Evolutionary conservation across 768 basidiomycete species (phyloP).

Genomic region (Mycena polygramma): DNA sequence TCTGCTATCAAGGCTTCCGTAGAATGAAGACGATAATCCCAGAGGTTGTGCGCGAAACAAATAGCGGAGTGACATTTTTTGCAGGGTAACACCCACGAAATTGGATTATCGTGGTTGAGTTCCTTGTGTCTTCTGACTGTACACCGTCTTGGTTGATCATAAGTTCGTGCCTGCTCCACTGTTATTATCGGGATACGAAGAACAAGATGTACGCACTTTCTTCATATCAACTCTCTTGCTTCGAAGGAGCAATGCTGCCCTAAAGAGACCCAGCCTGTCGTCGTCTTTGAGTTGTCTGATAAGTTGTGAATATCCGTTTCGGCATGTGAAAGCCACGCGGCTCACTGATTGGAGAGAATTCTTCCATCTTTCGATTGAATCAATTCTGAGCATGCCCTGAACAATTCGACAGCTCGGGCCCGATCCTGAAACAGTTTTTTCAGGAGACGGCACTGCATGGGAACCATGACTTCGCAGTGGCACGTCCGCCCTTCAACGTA

Average conservation of each 20-base stretch:
- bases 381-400: slow-evolving; percentile 21
- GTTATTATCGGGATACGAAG: neutral
- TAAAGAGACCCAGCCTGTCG: slow-evolving; percentile 46
- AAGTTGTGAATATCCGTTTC: neutral
- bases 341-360: slow-evolving; percentile 10
- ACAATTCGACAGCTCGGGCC: slow-evolving; percentile 44
- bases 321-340: neutral
- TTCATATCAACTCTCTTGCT: slow-evolving; percentile 36
- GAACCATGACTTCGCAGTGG: slow-evolving; percentile 69
- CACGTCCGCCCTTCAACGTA: slow-evolving; percentile 87
- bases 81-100: slow-evolving; percentile 50
- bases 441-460: slow-evolving; percentile 70
- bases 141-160: slow-evolving; percentile 7
- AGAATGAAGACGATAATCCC: slow-evolving; percentile 51
- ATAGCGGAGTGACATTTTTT: slow-evolving; percentile 53
- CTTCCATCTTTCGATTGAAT: neutral
- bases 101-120: slow-evolving; percentile 38
- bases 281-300: slow-evolving; percentile 37
- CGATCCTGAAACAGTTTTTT: slow-evolving; percentile 58
- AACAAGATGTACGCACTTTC: neutral
- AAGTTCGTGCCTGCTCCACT: neutral
- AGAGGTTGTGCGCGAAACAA: slow-evolving; percentile 57
- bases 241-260: slow-evolving; percentile 54
- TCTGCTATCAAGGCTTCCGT: slow-evolving; percentile 51
- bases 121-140: neutral